Conservation (phyloP, 202 grass and related monocot genomes). For the Panicum virgatum region DNA sequence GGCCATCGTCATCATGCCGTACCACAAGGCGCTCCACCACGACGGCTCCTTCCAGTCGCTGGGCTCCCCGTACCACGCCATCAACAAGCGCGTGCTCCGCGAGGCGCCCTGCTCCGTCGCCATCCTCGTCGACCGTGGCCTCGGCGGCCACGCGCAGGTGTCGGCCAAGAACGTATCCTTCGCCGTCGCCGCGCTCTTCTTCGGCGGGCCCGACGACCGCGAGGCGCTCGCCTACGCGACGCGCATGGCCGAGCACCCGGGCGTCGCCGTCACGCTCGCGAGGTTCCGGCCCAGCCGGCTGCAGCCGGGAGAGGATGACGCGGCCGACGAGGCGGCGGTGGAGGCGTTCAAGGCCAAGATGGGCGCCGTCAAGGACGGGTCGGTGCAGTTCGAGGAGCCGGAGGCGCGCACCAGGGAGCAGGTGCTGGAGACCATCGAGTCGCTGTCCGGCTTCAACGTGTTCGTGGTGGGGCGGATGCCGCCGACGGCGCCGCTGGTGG, state of each 20-base stretch:
- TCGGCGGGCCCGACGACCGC: conserved; percentile 76
- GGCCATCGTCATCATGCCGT: conserved; percentile 71
- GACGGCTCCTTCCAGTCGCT: conserved; percentile 71
- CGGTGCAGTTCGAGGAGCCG: conserved; percentile 37
- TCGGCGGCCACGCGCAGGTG: conserved; percentile 67
- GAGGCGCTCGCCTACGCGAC: conserved; percentile 76
- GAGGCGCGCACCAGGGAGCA: conserved; percentile 25
- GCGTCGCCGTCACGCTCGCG: conserved; percentile 52
- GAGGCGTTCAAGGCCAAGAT: conserved; percentile 51
- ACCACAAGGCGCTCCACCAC: conserved; percentile 59
- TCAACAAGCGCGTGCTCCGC: conserved; percentile 74
- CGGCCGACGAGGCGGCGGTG: conserved; percentile 37
- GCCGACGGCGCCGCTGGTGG: conserved; percentile 43
- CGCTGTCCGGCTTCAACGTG: conserved; percentile 44
- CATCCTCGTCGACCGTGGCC: conserved; percentile 74
- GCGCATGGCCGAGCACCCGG: conserved; percentile 72
- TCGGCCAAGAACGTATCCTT: conserved; percentile 61
- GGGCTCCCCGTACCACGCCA: conserved; percentile 58
- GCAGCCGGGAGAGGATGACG: neutral
- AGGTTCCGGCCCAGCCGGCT: conserved; percentile 28
- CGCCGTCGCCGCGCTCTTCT: conserved; percentile 60
- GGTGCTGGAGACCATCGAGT: conserved; percentile 38
- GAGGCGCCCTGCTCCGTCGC: conserved; percentile 80
- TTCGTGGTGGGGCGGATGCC: conserved; percentile 56
- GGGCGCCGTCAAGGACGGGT: conserved; percentile 13